Evolutionary conservation across 768 basidiomycete genomes (phyloP), one percentile per base, ranked within the genome.

Genomic region (Mycena chlorophos): DNA sequence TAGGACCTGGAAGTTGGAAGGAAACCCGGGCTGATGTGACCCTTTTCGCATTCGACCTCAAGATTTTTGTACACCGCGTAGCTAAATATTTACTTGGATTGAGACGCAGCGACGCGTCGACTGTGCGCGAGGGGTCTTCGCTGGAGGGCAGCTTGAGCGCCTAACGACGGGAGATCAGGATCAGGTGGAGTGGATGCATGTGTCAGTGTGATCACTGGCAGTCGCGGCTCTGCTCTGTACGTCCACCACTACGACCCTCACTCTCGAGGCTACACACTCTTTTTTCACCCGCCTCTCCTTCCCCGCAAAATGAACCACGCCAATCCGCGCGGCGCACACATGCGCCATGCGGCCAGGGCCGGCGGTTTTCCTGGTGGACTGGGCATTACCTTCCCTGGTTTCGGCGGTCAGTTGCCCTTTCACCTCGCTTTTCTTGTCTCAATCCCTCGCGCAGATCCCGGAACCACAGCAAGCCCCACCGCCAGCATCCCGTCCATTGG

Each of bases 181-280:
- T n/a, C n/a, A n/a, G n/a, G n/a, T n/a, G n/a, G n/a, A n/a, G n/a
- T n/a, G n/a, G n/a, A n/a, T n/a, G 8, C 40, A 42, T 42, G 40
- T 51, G 30, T 20, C 34, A 39, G 49, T n/a, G n/a, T n/a, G n/a
- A n/a, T n/a, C n/a, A n/a, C n/a, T n/a, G n/a, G n/a, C n/a, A 13
- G 31, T 12, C 17, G 22, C 25, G 27, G 30, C 49, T 51, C 49
- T 37, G 37, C 30, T 27, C 29, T 34, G 22, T 23, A n/a, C 49
- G 3, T 3, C 48, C 50, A 39, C 20, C 20, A 42, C 27, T 22
- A 37, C 23, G 20, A 17, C 29, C 49, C 37, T 52, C 55, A 49
- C 45, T 34, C 43, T 23, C 23, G 56, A 56, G 55, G 20, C 50
- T 42, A n/a, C 60, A 62, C 60, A 55, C 40, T 62, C 60, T 52